Percentiles rank a stretch among this genome's conserved stretches.
These are phyloP conservation scores for Sarcodon aspratus DNA, from an alignment of 768 basidiomycete species.

Conservation along the genomic window DNA sequence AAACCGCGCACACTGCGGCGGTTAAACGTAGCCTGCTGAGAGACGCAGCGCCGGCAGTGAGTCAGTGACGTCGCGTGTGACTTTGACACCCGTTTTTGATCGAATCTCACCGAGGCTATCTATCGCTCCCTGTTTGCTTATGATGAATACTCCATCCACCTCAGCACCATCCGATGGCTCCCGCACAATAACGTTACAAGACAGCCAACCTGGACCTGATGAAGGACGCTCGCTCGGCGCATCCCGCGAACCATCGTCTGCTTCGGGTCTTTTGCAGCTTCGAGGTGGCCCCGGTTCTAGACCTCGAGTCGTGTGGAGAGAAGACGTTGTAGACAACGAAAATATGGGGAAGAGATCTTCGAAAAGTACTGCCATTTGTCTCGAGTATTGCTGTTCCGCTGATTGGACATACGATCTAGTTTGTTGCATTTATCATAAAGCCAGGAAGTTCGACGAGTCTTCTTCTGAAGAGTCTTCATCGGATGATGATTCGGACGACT, in stretches of 20 bases:
- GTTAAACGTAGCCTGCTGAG: neutral
- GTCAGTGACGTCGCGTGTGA: neutral
- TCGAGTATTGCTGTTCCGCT: neutral
- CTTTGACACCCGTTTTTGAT: neutral
- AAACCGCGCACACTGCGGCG: neutral
- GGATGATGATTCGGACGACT: conserved; percentile 31
- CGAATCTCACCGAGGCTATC: conserved; percentile 2
- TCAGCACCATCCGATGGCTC: conserved; percentile 20
- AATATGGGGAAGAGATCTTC: conserved; percentile 82
- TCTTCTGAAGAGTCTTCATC: conserved; percentile 49
- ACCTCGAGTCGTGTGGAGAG: conserved; percentile 68
- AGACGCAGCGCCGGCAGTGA: no score
- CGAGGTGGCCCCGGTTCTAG: conserved; percentile 33
- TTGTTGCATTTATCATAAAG: conserved; percentile 91
- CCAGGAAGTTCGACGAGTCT: conserved; percentile 71
- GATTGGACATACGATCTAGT: conserved; percentile 33
- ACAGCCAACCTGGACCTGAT: conserved; percentile 23
- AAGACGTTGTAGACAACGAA: conserved; percentile 87
- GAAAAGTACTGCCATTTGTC: conserved; percentile 56
- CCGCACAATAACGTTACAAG: conserved; percentile 20
- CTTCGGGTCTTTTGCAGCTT: conserved; percentile 45
- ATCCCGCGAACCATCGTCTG: conserved; percentile 9
- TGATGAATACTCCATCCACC: conserved; percentile 5
- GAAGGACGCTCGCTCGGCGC: conserved; percentile 7
- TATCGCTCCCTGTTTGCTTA: neutral